phyloP scores from a whole-genome alignment of 768 basidiomycete genomes.

The Russula compacta region DNA sequence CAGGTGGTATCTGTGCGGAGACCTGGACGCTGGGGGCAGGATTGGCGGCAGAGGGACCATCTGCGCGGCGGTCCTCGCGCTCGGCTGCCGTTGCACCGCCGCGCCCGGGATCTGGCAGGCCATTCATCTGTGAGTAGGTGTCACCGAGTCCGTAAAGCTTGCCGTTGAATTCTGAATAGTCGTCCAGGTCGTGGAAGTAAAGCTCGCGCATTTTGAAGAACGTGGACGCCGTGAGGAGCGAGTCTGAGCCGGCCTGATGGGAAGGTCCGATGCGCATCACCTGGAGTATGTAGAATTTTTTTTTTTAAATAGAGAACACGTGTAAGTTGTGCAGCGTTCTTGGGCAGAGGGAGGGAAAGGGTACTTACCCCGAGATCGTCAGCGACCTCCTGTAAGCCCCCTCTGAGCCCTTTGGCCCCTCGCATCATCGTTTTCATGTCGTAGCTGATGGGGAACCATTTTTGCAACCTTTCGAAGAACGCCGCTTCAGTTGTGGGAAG shows the following conservation, averaged over 20 bases:
- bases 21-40: slow-evolving; percentile 21
- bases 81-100: slow-evolving; percentile 78
- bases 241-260: slow-evolving; percentile 97
- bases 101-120: slow-evolving; percentile 52
- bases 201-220: slow-evolving; percentile 95
- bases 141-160: slow-evolving; percentile 79
- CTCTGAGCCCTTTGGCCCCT: slow-evolving; percentile 67
- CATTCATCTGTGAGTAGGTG: slow-evolving; percentile 62
- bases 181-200: slow-evolving; percentile 86
- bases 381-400: slow-evolving; percentile 92
- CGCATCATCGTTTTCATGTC: slow-evolving; percentile 98
- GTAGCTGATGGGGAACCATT: slow-evolving; percentile 95
- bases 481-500: slow-evolving; percentile 82
- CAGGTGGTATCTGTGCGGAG: slow-evolving; percentile 15
- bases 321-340: background rate
- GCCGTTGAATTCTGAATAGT: slow-evolving; percentile 73
- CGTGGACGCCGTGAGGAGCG: slow-evolving; percentile 82
- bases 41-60: slow-evolving; percentile 45
- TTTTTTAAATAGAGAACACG: background rate
- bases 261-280: slow-evolving; percentile 82
- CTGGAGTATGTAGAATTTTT: slow-evolving; percentile 32
- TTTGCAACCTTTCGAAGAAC: slow-evolving; percentile 79
- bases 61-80: slow-evolving; percentile 55
- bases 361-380: slow-evolving; percentile 83
- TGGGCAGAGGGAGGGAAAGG: background rate